phyloP scores from a whole-genome alignment of 805 yeast genomes.

The Kodamaea nitidulidarum region DNA sequence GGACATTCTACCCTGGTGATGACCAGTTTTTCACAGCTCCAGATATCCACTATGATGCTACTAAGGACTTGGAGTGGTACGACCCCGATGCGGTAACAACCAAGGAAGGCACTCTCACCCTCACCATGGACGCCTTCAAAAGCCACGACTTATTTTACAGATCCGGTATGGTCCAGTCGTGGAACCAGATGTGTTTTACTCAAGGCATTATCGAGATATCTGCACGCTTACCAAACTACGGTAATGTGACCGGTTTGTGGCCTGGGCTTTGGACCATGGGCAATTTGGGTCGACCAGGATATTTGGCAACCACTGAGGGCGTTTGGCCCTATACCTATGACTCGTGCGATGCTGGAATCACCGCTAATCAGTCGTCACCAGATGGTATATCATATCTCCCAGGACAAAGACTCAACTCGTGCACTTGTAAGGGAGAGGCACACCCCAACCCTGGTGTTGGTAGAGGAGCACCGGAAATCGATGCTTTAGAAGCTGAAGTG shows the following conservation, averaged over 20 bases:
- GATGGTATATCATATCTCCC: conserved; percentile 39
- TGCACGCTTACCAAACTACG: conserved; percentile 29
- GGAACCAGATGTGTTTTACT: conserved; percentile 38
- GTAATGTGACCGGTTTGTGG: conserved; percentile 33
- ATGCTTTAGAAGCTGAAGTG: conserved; percentile 21
- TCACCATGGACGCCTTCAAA: conserved; percentile 34
- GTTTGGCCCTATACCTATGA: conserved; percentile 40
- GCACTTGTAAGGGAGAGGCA: conserved; percentile 34
- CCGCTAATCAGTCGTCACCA: conserved; percentile 36
- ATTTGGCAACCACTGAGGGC: conserved; percentile 33
- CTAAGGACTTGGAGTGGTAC: conserved; percentile 41
- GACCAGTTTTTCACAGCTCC: conserved; percentile 40
- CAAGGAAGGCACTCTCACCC: conserved; percentile 32
- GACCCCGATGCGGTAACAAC: conserved; percentile 40
- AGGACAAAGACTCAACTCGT: conserved; percentile 30
- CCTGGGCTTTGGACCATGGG: conserved; percentile 40
- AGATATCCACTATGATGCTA: conserved; percentile 37
- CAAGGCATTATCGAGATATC: conserved; percentile 29
- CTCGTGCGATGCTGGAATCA: conserved; percentile 34
- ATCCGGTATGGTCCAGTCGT: conserved; percentile 39
- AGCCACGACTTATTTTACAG: conserved; percentile 34
- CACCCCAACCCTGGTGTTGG: conserved; percentile 37
- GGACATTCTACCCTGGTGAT: conserved; percentile 40
- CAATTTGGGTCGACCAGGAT: conserved; percentile 36
- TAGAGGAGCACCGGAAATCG: conserved; percentile 36